phyloP scores from a whole-genome alignment of 805 yeast species.

The Wickerhamiella sergipiensis region DNA sequence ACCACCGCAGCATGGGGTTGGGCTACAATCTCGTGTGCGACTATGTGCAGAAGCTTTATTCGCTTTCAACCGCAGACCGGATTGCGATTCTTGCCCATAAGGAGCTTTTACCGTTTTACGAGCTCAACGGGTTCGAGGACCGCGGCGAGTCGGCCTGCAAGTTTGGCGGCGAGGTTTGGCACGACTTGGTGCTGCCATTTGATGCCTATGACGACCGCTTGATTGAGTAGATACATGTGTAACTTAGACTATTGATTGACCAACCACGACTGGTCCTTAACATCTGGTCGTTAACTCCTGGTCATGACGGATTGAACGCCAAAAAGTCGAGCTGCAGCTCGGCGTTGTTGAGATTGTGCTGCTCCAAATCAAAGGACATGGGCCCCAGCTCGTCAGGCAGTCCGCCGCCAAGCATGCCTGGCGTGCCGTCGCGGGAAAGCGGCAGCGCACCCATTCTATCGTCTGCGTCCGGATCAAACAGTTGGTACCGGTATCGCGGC shows the following conservation, averaged over 20 bases:
- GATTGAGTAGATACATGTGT: not conserved
- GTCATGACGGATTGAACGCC: constrained; percentile 17
- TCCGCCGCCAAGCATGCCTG: not conserved
- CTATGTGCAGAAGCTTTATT: constrained; percentile 77
- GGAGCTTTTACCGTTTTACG: constrained; percentile 60
- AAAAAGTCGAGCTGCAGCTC: constrained; percentile 11
- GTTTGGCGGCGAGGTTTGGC: constrained; percentile 50
- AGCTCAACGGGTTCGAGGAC: constrained; percentile 64
- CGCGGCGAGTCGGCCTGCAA: constrained; percentile 49
- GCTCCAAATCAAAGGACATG: constrained; percentile 11
- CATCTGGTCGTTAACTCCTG: no score
- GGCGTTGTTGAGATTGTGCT: constrained; percentile 2
- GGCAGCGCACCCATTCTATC: not conserved
- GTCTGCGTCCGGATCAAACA: not conserved
- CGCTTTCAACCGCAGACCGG: constrained; percentile 72
- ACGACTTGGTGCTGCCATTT: constrained; percentile 15
- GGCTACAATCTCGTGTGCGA: constrained; percentile 78
- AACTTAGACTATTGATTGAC: no score
- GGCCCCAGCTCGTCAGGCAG: constrained; percentile 14
- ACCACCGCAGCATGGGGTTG: constrained; percentile 66
- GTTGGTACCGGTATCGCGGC: not conserved
- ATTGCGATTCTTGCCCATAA: constrained; percentile 64
- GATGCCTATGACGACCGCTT: constrained; percentile 15
- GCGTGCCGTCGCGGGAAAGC: not conserved
- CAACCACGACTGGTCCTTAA: no score